Percentiles rank a stretch among this genome's conserved stretches.
phyloP scores from a whole-genome alignment of 495 filamentous ascomycete species.

The Penicillium egyptiacum region DNA sequence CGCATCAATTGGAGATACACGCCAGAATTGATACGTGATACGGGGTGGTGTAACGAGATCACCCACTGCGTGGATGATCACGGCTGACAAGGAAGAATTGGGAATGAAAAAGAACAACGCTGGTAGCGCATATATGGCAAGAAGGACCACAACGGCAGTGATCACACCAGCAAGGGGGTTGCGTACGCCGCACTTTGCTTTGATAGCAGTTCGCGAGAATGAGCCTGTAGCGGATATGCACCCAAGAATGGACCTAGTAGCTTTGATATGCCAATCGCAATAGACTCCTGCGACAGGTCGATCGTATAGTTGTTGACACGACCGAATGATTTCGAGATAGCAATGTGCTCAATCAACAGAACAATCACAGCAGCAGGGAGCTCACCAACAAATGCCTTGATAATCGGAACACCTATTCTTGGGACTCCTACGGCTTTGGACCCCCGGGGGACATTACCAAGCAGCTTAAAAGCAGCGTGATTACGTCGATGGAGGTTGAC shows the following conservation, averaged over 20 bases:
- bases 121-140: conserved; percentile 94
- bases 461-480: conserved; percentile 59
- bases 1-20: conserved; percentile 84
- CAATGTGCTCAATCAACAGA: conserved; percentile 86
- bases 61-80: conserved; percentile 95
- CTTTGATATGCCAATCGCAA: conserved; percentile 90
- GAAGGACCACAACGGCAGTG: conserved; percentile 78
- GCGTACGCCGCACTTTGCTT: conserved; percentile 90
- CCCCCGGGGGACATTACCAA: conserved; percentile 75
- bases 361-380: conserved; percentile 83
- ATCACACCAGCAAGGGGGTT: conserved; percentile 89
- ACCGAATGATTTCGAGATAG: conserved; percentile 97
- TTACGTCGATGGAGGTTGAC: conserved; percentile 61
- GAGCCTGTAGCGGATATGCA: conserved; percentile 92
- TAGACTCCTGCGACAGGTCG: conserved; percentile 90
- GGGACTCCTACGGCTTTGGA: conserved; percentile 75
- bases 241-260: conserved; percentile 89
- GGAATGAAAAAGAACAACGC: conserved; percentile 94
- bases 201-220: conserved; percentile 93
- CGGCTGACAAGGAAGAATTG: conserved; percentile 73
- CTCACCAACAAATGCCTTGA: conserved; percentile 58
- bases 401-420: conserved; percentile 57
- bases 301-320: conserved; percentile 96
- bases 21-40: conserved; percentile 91
- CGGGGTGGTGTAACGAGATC: conserved; percentile 91